Base-by-base conservation (phyloP, 177 flowering plant genomes). In the Vitis hybrid region DNA sequence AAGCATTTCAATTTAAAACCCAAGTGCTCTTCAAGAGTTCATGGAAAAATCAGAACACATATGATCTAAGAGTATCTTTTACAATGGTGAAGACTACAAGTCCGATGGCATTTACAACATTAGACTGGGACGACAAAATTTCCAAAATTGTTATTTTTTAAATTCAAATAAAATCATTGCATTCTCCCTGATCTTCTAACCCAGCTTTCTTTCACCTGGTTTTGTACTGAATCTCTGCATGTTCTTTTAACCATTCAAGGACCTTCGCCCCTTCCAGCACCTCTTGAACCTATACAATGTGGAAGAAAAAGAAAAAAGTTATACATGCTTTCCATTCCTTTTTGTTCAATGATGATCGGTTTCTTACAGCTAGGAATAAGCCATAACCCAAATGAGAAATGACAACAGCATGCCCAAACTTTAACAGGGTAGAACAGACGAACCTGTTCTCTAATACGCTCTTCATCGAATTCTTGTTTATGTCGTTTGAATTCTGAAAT, bases 381-480 rank as follows among this genome's bases (percentile, higher is more conserved):
- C 7, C 45, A 39, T 10, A 18, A 5, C 2, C 3, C 54, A 11
- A 10, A 22, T 26, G 5, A 22, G 50, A 39, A 13, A 31, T 15
- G 16, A 56, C n/a, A 2, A 54, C 10, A 14, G 29, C 53, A 55
- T 4, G 14, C 7, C 39, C 10, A 4, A 14, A 31, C 2, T 31
- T 4, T 34, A 57, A 45, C 45, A 65, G 16, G 1, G 52, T 56
- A 13, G 22, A 65, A 63, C 11, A 60, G 12, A 50, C 82, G 54
- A 29, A 94, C 98, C 97, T 93, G 96, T 56, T 80, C 90, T 70
- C 61, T 87, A 29, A 91, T 72, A 29, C 93, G 87, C 2, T 91
- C 97, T 79, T 95, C 99, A 54, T 91, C 96, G n/a, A 87, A 92
- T 65, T 91, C 95, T 81, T 92, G 90, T n/a, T 87, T 83, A 60